A percentile compares a stretch with the other conserved stretches of the same genome.
Conservation (phyloP, 345 rosid species). For the Rubroshorea leprosula region DNA sequence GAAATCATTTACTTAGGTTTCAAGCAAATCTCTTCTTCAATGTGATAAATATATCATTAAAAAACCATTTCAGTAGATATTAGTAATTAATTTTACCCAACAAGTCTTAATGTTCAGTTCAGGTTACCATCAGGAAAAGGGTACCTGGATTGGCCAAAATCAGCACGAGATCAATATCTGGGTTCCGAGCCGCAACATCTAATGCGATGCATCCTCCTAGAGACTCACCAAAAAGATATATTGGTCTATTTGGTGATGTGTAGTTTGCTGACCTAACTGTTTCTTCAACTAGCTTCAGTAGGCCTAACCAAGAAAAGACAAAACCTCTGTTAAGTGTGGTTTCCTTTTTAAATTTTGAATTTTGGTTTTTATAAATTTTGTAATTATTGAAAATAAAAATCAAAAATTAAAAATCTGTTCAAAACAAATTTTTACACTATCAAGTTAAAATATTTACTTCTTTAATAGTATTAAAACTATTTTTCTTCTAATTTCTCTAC, state of each 20-base stretch:
- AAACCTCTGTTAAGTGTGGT: too few species aligned
- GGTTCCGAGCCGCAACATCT: slow-evolving; percentile 63
- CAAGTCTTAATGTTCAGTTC: not conserved
- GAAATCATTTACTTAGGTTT: not conserved
- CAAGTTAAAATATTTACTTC: too few species aligned
- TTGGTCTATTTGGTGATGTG: slow-evolving; percentile 46
- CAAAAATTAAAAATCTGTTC: too few species aligned
- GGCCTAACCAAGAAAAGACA: slow-evolving; percentile 34
- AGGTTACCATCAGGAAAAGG: not conserved
- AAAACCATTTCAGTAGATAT: not conserved
- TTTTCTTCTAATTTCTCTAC: too few species aligned
- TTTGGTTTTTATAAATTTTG: too few species aligned
- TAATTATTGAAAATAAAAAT: not conserved
- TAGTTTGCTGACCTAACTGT: slow-evolving; percentile 37
- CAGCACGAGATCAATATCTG: slow-evolving; percentile 54
- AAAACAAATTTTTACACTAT: too few species aligned
- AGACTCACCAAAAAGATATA: slow-evolving; percentile 79
- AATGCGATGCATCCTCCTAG: slow-evolving; percentile 77
- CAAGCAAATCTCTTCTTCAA: not conserved
- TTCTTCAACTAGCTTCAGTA: slow-evolving; percentile 50
- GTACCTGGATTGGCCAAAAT: slow-evolving; percentile 75
- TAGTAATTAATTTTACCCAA: not conserved
- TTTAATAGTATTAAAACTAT: too few species aligned
- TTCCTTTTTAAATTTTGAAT: not conserved
- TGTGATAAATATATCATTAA: not conserved